These are phyloP conservation scores for Aspergillus sp. DNA, from an alignment of 2,329 filamentous ascomycete species.

Conservation along the genomic window DNA sequence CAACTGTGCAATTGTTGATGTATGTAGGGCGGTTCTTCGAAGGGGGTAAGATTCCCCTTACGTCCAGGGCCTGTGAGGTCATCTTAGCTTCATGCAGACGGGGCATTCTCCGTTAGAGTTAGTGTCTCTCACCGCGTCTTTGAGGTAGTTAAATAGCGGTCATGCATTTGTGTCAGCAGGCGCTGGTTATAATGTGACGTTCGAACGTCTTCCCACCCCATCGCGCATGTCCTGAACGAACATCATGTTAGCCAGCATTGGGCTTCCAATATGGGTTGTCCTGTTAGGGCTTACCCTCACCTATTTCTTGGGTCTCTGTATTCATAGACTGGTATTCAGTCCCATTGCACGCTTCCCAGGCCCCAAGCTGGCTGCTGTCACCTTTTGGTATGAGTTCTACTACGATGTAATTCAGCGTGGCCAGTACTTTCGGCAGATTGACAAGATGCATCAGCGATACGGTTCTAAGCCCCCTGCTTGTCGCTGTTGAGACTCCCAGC, in stretches of 20 bases:
- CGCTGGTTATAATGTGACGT: not conserved
- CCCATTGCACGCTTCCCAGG: conserved; percentile 2
- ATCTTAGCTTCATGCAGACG: not conserved
- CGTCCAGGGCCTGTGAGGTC: not conserved
- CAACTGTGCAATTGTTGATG: not conserved
- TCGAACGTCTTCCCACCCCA: not conserved
- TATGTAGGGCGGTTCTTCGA: not conserved
- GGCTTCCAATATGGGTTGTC: not conserved
- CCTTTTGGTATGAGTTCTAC: conserved; percentile 10
- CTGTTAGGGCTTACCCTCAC: not conserved
- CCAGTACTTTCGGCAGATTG: conserved; percentile 2
- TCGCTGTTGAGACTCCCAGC: not conserved
- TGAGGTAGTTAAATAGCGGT: not conserved
- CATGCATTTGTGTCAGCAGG: not conserved
- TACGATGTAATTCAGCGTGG: conserved; percentile 4
- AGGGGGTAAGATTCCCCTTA: not conserved
- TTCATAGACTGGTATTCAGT: not conserved
- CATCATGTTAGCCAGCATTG: not conserved
- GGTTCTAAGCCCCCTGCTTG: not conserved
- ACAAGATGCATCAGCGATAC: conserved; percentile 3
- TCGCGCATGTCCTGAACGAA: not conserved
- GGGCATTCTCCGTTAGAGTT: not conserved
- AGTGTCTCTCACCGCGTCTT: not conserved
- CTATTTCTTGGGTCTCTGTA: not conserved
- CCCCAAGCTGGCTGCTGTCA: conserved; percentile 3